A percentile compares a stretch with the other conserved stretches of the same genome.
phyloP scores from a whole-genome alignment of 768 basidiomycete genomes.

The Rhizopogon salebrosus region DNA sequence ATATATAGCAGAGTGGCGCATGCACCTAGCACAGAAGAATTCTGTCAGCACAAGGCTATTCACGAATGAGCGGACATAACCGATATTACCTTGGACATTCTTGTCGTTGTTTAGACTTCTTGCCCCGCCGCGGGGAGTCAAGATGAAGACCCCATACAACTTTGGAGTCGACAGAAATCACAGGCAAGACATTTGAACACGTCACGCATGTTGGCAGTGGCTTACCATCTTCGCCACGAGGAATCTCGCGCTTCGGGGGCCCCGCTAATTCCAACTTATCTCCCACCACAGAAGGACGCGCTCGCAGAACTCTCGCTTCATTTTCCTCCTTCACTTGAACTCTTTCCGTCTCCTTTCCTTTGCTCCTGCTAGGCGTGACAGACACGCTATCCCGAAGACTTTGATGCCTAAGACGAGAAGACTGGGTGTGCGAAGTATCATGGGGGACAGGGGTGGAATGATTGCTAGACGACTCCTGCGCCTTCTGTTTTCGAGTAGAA shows the following conservation, averaged over 20 bases:
- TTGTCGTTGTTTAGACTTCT: conserved; percentile 56
- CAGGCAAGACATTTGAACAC: conserved; percentile 65
- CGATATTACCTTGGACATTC: conserved; percentile 66
- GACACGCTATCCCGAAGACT: conserved; percentile 26
- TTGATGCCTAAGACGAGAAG: conserved; percentile 12
- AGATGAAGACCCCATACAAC: conserved; percentile 68
- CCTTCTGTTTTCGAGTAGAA: conserved; percentile 55
- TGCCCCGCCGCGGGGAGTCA: conserved; percentile 40
- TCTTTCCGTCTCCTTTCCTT: conserved; percentile 39
- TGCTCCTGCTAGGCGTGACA: conserved; percentile 25
- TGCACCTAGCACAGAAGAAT: conserved; percentile 45
- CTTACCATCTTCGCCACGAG: conserved; percentile 59
- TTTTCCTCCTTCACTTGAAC: conserved; percentile 41
- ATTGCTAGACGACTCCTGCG: conserved; percentile 44
- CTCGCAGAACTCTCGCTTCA: conserved; percentile 47
- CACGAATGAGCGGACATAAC: conserved; percentile 18
- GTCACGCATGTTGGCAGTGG: conserved; percentile 67
- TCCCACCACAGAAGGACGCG: conserved; percentile 36
- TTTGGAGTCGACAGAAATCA: conserved; percentile 70
- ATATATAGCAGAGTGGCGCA: conserved; percentile 80
- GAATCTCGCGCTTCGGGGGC: conserved; percentile 38
- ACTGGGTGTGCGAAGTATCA: conserved; percentile 18
- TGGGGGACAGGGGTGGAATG: conserved; percentile 29
- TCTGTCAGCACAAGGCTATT: conserved; percentile 9
- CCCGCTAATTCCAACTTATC: conserved; percentile 32